Base-by-base conservation (phyloP, 768 basidiomycete species). In the Dentipellis fragilis region DNA sequence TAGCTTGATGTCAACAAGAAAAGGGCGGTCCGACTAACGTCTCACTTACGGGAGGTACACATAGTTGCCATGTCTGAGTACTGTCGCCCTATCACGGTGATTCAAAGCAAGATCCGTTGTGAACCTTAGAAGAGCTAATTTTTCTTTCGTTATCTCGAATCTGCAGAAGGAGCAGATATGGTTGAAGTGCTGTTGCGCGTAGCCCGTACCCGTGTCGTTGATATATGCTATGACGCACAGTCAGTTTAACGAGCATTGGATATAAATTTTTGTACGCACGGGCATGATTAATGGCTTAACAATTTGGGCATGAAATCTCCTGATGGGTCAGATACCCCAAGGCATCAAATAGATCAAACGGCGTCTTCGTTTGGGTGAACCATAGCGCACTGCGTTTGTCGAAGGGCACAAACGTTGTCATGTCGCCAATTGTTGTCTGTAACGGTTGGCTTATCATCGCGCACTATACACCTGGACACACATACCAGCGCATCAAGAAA, bases 141-240 rank as follows among this genome's bases (percentile, higher is more conserved):
- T 67, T 16, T 71, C 67, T 34, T 72, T 73, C 1, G 70, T 76
- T 29, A 82, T 73, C 5, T 56, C 61, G 21, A 71, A 63, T 16
- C 53, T 54, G 61, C 80, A 81, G 1, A 36, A 11, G 0, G 58
- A 59, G 58, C 80, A 81, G 42, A 29, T 45, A 1, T 58, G 50
- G 4, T 23, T 60, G 57, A 81, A 81, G 0, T 61, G 63, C 21
- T 66, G 63, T 55, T 80, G 78, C 0, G 75, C 62, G 49, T 79
- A 82, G 0, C 81, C 81, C 0, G 71, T 73, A 0, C 75, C 76
- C 0, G 64, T 58, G 2, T 59, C 63, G 4, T 64, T 73, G 51
- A 75, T 59, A 39, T 73, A 73, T 1, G 71, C 79, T 81, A 34
- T 48, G 7, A 1, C 16, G 42, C 29, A 14, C 10, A 1, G 12